Conservation (phyloP, 108 stramenopile species). For the Nitzschia sp. region DNA sequence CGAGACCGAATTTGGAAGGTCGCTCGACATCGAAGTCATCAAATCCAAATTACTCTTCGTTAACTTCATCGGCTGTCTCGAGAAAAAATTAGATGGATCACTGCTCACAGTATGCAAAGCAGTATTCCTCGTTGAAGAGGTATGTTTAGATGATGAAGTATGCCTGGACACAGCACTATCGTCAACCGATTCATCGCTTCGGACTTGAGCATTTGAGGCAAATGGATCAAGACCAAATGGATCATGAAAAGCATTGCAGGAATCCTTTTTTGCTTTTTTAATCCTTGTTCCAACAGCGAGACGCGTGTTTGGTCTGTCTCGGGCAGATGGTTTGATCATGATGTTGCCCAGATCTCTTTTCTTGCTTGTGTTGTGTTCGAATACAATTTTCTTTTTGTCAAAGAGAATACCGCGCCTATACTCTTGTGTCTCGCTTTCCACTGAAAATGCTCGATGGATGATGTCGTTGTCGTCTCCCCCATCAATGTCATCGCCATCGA, state of each 20-base stretch:
- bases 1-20: not conserved
- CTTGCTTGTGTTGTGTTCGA: not conserved
- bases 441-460: slow-evolving; percentile 11
- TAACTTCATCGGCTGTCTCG: slow-evolving; percentile 16
- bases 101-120: slow-evolving; percentile 18
- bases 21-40: slow-evolving; percentile 19
- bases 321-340: slow-evolving; percentile 15
- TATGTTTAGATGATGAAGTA: slow-evolving; percentile 6
- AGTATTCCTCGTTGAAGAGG: not conserved
- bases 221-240: slow-evolving; percentile 15
- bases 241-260: not conserved
- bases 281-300: slow-evolving; percentile 1
- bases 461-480: slow-evolving; percentile 8
- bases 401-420: slow-evolving; percentile 15
- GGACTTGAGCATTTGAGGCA: not conserved
- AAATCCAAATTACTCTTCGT: slow-evolving; percentile 24
- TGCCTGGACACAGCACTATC: slow-evolving; percentile 12
- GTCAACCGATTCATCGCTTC: slow-evolving; percentile 13
- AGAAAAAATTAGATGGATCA: slow-evolving; percentile 41
- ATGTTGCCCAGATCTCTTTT: slow-evolving; percentile 17
- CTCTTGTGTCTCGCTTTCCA: slow-evolving; percentile 33
- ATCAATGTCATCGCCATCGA: slow-evolving; percentile 16
- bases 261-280: slow-evolving; percentile 5
- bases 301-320: not conserved
- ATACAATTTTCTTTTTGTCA: slow-evolving; percentile 15